Evolutionary conservation across 768 basidiomycete species (phyloP), one percentile per base, ranked within the genome.

Genomic region (Hygrophoropsis aurantiaca): DNA sequence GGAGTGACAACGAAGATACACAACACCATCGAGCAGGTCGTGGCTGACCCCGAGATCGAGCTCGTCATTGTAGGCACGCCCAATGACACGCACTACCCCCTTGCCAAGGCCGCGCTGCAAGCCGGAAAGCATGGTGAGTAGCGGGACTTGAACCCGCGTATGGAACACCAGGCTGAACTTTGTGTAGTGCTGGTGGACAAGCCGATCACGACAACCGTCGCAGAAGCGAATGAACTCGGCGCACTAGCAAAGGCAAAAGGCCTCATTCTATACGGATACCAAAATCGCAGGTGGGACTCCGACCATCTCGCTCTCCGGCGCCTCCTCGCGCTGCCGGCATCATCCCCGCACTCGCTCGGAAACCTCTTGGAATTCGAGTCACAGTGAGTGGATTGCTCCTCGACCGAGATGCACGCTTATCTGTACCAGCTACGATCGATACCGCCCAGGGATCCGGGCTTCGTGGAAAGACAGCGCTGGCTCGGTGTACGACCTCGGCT

Each of bases 161-260:
- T 33, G 24, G 48, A n/a, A n/a, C n/a, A n/a, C n/a, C n/a, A n/a
- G n/a, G n/a, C n/a, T n/a, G n/a, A n/a, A n/a, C n/a, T n/a, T n/a
- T n/a, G n/a, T n/a, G n/a, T n/a, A 86, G 88, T 87, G 15, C 80
- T 90, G 33, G 83, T 90, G 30, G 89, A 90, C 58, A 91, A 91
- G 60, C 89, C 89, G 4, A 75, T 89, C 15, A 81, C 85, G 3
- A 73, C 86, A 3, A 83, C 80, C 2, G 68, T 67, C 1, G 62
- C 67, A 13, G 74, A 90, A 57, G 85, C 85, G 4, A 66, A 61
- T 43, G 81, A 84, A 50, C 79, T 91, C 23, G 77, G 75, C 11
- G 62, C 63, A 11, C 66, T 90, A 35, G 86, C 88, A 3, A 73
- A 69, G 50, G 61, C 73, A 10, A 85, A 84, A 57, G 70, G 74